Evolutionary conservation across 148 eudicot species (phyloP), one percentile per base, ranked within the genome.

Genomic region (Rhododendron griersonianum): DNA sequence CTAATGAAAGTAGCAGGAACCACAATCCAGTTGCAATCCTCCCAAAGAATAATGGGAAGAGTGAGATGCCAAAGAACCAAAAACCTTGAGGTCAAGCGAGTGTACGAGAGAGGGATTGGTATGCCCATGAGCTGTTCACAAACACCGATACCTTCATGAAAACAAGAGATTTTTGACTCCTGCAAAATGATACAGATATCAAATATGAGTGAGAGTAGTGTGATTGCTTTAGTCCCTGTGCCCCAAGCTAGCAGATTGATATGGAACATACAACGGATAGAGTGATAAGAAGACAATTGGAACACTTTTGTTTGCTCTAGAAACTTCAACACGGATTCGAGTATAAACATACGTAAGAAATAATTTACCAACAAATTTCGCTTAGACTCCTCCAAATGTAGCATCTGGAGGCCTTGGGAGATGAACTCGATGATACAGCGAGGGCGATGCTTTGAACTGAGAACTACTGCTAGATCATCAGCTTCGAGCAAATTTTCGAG

Each of bases 21-120:
- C 47, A 97, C 98, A 86, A 97, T 95, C 99, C 98, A 97, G 85
- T 97, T 92, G 88, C 99, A 97, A 78, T 97, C 99, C 81, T 97
- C 99, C 99, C 98, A 97, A 23, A 97, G 92, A 88, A 95, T 95
- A 87, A 97, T 89, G 18, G 99, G 98, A 74, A 95, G 95, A 77
- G 99, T 95, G 47, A 97, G 93, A 93, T 97, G 98, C 99, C 99
- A 97, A 11, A 97, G 93, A 88, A 94, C 98, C 67, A 97, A 89
- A 85, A 97, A 95, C 90, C 99, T 93, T 82, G 99, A 97, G 81
- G 98, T 97, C 88, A 97, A 87, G 45, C 99, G 94, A 76, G 99
- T 97, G 93, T 97, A 97, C 5, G 99, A 92, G n/a, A 97, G 95
- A 83, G 99, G 99, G 84, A 97, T 94, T 57, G 99, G 99, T 83